Base-by-base conservation (phyloP, 345 rosid genomes). In the Hypericum androsaemum region DNA sequence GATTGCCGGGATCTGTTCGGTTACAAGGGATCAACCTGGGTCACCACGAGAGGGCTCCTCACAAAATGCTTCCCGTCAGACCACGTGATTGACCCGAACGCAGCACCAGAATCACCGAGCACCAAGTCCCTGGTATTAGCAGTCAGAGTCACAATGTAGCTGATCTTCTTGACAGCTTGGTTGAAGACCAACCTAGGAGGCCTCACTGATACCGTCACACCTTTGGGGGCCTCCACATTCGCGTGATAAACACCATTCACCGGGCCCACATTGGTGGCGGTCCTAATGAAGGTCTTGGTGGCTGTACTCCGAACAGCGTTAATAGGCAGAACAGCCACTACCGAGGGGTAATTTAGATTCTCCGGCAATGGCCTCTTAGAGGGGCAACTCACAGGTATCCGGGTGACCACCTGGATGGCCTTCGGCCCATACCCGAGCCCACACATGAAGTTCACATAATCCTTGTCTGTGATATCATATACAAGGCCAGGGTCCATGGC, bases 401-500 rank as follows among this genome's bases (percentile, higher is more conserved):
- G 64, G 0, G 89, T 81, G 64, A 86, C 75, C 59, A 89, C 89
- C 68, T 86, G 88, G 45, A 89, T 78, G 35, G 78, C 47, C 58
- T 70, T 82, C 0, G 83, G 75, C 3, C 81, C 74, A 37, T 86
- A 89, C 10, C 94, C 83, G 8, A 81, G 75, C 5, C 78, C 80
- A 48, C 97, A 89, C 36, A 89, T 37, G 62, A 71, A 81, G 51
- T 75, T 75, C n/a, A 81, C 71, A 43, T 86, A 86, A 64, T 80
- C 97, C 10, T 63, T 45, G 38, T 72, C 67, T 0, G 82, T 74
- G 6, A 86, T 74, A 44, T 89, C 90, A 48, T 86, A 89, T 0
- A 86, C 69, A 15, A 80, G 81, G 5, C 95, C 86, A 1, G 84
- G 94, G 74, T 89, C 89, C 83, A 86, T 68, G 4, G 90, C 97